A percentile compares a stretch with the other conserved stretches of the same genome.
These are phyloP conservation scores for Deinandra increscens DNA, from an alignment of 129 eudicot species.

Conservation along the genomic window DNA sequence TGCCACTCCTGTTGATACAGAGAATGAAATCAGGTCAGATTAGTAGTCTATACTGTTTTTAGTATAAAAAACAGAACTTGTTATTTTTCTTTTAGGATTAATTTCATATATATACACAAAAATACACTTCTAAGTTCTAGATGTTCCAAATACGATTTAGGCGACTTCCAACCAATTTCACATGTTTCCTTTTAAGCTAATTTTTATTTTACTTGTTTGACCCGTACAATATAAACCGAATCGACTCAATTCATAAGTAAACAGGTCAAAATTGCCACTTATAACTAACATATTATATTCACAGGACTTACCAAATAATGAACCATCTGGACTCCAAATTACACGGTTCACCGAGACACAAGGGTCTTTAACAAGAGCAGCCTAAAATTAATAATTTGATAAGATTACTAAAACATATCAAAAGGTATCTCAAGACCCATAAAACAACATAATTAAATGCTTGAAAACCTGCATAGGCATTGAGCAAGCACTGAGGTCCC, in stretches of 20 bases:
- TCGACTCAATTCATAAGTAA: too few species aligned
- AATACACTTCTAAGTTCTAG: too few species aligned
- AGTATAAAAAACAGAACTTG: not conserved
- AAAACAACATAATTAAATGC: not conserved
- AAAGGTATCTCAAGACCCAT: not conserved
- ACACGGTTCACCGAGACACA: constrained; percentile 84
- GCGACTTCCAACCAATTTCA: not conserved
- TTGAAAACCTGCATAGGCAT: constrained; percentile 63
- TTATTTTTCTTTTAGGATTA: not conserved
- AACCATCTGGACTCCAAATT: constrained; percentile 82
- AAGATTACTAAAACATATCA: not conserved
- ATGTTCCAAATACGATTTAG: not conserved
- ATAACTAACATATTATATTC: not conserved
- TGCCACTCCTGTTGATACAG: constrained; percentile 70
- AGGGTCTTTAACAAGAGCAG: constrained; percentile 67
- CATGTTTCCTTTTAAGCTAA: not conserved
- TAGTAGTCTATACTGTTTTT: not conserved
- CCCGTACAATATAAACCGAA: not conserved
- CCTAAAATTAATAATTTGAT: constrained; percentile 37
- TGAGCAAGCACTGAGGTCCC: constrained; percentile 77
- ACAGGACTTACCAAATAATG: constrained; percentile 56
- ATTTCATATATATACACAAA: too few species aligned
- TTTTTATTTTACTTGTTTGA: not conserved
- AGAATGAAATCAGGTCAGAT: constrained; percentile 10
- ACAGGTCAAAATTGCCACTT: not conserved